Evolutionary conservation across 2,329 filamentous ascomycete genomes (phyloP), one percentile per base, ranked within the genome.

Genomic region (Trichophyton verrucosum): DNA sequence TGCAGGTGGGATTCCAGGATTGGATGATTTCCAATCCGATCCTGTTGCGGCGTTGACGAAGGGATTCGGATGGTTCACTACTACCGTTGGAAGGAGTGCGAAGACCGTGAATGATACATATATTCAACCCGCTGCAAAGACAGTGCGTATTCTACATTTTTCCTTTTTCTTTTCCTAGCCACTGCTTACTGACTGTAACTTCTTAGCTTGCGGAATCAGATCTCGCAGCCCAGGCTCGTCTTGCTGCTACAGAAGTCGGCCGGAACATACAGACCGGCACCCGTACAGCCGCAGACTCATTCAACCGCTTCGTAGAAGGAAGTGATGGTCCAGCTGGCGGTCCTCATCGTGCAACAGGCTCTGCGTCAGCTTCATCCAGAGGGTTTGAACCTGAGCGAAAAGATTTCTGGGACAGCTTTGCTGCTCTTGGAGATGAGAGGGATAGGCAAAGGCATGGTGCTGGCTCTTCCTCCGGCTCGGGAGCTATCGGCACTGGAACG

Each of bases 371-470:
- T 80, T 60, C 61, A 44, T 66, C 69, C n/a, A 69, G 70, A 30
- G 69, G 70, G 4, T 67, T 71, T 78, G 80, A 87, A 73, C 82
- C 82, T 6, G 83, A 85, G 63, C 88, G 86, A 74, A 87, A 87
- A 71, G 87, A 88, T 66, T 96, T 96, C 75, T 96, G 91, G 91
- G 91, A 96, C 71, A 87, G 87, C 66, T 96, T 97, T 74, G 86
- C 90, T 0, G 83, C 82, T 30, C 73, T 86, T 27, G 86, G 84
- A 0, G 63, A 65, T 13, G 64, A 73, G 60, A 67, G 72, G 57
- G 62, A 20, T 62, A 72, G 60, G 66, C 70, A 57, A 65, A 47
- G 62, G 40, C 33, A 38, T 38, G 62, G 60, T 42, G 76, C 67
- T 24, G 70, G 66, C 36, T 13, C 22, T 33, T 7, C 40, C 13